Conservation (phyloP, 345 rosid species). For the Erysimum cheiranthoides region DNA sequence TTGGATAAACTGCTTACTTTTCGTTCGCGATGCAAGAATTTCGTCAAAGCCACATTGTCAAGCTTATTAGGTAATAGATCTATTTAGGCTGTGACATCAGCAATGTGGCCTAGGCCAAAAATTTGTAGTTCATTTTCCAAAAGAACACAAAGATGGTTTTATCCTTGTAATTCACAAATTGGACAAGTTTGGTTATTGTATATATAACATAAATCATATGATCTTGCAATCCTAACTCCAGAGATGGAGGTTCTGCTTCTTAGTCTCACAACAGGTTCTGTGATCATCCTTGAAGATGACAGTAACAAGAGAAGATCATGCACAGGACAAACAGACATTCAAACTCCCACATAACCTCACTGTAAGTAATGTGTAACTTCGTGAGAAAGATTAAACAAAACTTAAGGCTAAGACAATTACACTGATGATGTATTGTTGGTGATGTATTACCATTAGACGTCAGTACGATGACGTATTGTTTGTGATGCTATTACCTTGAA, state of each 20-base stretch:
- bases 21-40: constrained; percentile 1
- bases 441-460: constrained; percentile 33
- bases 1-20: constrained; percentile 13
- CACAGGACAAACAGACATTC: constrained; percentile 4
- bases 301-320: constrained; percentile 23
- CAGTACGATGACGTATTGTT: constrained; percentile 19
- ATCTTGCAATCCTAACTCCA: constrained; percentile 21
- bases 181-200: constrained; percentile 3
- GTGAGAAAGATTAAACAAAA: background rate
- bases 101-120: constrained; percentile 16
- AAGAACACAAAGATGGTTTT: constrained; percentile 28
- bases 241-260: constrained; percentile 26
- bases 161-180: constrained; percentile 31
- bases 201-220: constrained; percentile 10
- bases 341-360: background rate
- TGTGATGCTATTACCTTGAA: constrained; percentile 21
- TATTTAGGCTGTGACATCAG: constrained; percentile 3
- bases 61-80: constrained; percentile 17
- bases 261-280: constrained; percentile 7
- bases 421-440: constrained; percentile 15
- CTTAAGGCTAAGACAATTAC: background rate
- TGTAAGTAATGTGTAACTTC: constrained; percentile 23
- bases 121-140: constrained; percentile 20
- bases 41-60: constrained; percentile 10
- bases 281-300: constrained; percentile 20